phyloP scores from a whole-genome alignment of 1,139 yeast species.

The Yamadazyma friedrichii region DNA sequence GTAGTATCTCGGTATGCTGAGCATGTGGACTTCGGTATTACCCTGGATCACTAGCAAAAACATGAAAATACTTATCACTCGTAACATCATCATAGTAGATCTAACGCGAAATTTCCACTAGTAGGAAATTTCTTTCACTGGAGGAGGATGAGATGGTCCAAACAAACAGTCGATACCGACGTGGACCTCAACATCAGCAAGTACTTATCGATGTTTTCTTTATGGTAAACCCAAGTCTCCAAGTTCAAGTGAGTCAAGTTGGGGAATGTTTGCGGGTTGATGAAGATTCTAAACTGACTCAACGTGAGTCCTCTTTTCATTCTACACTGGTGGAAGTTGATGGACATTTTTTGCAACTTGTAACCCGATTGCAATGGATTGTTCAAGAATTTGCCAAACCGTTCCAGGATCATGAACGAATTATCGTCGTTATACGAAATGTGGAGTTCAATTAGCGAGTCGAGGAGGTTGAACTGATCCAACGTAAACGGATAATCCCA shows the following conservation, averaged over 20 bases:
- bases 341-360: constrained; percentile 21
- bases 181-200: not conserved
- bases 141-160: too few species aligned
- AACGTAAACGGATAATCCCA: constrained; percentile 47
- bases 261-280: constrained; percentile 19
- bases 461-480: constrained; percentile 29
- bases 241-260: constrained; percentile 19
- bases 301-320: constrained; percentile 15
- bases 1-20: constrained; percentile 36
- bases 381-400: constrained; percentile 31
- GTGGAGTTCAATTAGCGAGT: constrained; percentile 22
- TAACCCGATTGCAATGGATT: constrained; percentile 17
- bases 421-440: constrained; percentile 28
- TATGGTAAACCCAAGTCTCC: constrained; percentile 23
- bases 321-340: constrained; percentile 15
- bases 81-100: too few species aligned
- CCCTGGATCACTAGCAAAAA: not conserved
- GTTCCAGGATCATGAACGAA: constrained; percentile 37
- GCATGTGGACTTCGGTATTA: constrained; percentile 38
- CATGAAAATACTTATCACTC: not conserved
- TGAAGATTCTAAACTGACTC: constrained; percentile 17
- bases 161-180: too few species aligned
- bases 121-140: not conserved
- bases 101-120: not conserved
- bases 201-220: constrained; percentile 5